A percentile compares a stretch with the other conserved stretches of the same genome.
These are phyloP conservation scores for Cenchrus americanus DNA, from an alignment of 176 grass and related monocot genomes.

Conservation along the genomic window DNA sequence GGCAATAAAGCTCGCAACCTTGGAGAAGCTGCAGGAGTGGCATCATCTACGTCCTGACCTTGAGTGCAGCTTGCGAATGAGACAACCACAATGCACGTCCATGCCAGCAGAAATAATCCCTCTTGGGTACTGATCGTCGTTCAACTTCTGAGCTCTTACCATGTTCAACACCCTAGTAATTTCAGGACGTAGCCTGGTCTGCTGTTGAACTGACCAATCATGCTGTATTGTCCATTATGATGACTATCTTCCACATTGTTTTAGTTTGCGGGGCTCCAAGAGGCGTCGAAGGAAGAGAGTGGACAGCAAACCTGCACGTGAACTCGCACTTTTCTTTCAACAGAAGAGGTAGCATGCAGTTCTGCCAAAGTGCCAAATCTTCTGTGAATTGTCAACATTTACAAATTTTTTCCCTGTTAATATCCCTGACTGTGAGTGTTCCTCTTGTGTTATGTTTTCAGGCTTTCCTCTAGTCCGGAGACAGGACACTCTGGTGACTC, in stretches of 20 bases:
- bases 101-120: neutral
- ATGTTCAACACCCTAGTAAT: neutral
- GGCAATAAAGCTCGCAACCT: constrained; percentile 10
- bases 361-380: neutral
- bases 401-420: neutral
- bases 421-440: neutral
- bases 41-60: constrained; percentile 6
- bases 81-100: neutral
- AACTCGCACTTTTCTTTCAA: constrained; percentile 22
- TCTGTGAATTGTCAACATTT: neutral
- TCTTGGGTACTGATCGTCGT: neutral
- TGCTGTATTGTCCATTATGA: neutral
- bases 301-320: neutral
- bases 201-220: no score
- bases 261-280: neutral
- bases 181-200: neutral
- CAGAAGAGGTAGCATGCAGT: constrained; percentile 17
- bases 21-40: constrained; percentile 12
- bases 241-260: neutral
- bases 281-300: constrained; percentile 29
- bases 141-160: neutral
- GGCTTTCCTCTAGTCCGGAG: neutral
- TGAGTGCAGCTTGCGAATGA: constrained; percentile 4
- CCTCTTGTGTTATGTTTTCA: constrained; percentile 12
- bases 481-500: neutral